Evolutionary conservation across 2,329 filamentous ascomycete genomes (phyloP).

Genomic region (Phyllosticta citriasiana): DNA sequence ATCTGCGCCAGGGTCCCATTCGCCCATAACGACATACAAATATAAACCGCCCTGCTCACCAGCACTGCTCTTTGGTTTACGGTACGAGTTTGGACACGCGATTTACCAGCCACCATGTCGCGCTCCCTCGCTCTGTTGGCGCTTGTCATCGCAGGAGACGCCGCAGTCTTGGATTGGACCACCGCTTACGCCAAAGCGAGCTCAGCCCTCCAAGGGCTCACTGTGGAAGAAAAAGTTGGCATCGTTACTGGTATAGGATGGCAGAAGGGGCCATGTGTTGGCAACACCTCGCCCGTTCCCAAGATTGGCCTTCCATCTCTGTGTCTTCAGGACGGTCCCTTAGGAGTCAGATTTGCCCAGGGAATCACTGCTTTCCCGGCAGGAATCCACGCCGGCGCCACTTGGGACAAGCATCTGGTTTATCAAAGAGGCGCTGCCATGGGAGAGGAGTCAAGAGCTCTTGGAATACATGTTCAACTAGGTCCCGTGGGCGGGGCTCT

Average conservation of each 20-base stretch:
- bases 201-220: conserved; percentile 29
- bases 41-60: not conserved
- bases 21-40: not conserved
- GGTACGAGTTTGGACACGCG: not conserved
- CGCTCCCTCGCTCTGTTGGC: not conserved
- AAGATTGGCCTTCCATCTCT: conserved; percentile 28
- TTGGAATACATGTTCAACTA: conserved; percentile 34
- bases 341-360: conserved; percentile 28
- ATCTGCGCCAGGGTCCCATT: not conserved
- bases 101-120: not conserved
- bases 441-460: conserved; percentile 30
- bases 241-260: conserved; percentile 29
- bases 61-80: not conserved
- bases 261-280: conserved; percentile 25
- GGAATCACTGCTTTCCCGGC: conserved; percentile 30
- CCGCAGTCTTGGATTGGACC: conserved; percentile 21
- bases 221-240: conserved; percentile 29
- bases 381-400: conserved; percentile 29
- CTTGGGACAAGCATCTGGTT: conserved; percentile 28
- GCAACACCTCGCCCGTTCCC: conserved; percentile 24
- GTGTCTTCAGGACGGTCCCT: conserved; percentile 32
- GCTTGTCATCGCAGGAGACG: not conserved
- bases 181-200: conserved; percentile 31
- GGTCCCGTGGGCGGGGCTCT: conserved; percentile 32
- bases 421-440: conserved; percentile 25